Conservation (phyloP, 176 grass and related monocot species). For the Areca catechu region DNA sequence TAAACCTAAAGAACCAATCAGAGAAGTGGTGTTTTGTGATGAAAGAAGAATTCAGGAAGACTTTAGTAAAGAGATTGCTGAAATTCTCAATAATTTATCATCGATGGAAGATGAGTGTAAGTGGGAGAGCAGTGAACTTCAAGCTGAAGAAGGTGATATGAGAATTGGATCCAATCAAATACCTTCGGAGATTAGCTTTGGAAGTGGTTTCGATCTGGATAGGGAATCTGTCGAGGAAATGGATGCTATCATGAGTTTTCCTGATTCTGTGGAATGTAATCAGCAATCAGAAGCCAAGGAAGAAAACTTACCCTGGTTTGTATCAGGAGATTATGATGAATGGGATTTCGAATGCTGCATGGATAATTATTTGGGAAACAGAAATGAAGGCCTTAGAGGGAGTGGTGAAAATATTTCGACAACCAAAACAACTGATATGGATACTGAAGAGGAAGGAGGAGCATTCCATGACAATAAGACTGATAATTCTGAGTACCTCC, state of each 20-base stretch:
- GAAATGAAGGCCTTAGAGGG: not conserved
- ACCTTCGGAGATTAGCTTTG: not conserved
- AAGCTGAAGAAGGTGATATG: slow-evolving; percentile 5
- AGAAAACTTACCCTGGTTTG: not conserved
- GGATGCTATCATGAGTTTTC: not conserved
- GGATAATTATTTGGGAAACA: not conserved
- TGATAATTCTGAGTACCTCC: too few species aligned
- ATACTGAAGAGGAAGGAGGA: not conserved
- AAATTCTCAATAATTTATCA: slow-evolving; percentile 7
- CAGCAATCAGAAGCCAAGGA: not conserved
- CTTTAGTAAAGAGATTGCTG: slow-evolving; percentile 3
- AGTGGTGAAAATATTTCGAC: not conserved
- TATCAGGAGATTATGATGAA: not conserved
- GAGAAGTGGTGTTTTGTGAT: not conserved
- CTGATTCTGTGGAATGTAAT: not conserved
- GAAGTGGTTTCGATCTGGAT: not conserved
- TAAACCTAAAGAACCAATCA: slow-evolving; percentile 6
- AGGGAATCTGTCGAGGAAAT: not conserved
- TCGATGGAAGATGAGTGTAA: not conserved
- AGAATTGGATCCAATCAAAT: not conserved
- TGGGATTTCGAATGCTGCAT: slow-evolving; percentile 2
- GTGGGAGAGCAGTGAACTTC: not conserved
- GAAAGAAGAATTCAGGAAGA: not conserved
- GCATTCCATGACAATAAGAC: not conserved
- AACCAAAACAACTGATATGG: not conserved